Base-by-base conservation (phyloP, 148 eudicot species). In the Hydrangea macrophylla region DNA sequence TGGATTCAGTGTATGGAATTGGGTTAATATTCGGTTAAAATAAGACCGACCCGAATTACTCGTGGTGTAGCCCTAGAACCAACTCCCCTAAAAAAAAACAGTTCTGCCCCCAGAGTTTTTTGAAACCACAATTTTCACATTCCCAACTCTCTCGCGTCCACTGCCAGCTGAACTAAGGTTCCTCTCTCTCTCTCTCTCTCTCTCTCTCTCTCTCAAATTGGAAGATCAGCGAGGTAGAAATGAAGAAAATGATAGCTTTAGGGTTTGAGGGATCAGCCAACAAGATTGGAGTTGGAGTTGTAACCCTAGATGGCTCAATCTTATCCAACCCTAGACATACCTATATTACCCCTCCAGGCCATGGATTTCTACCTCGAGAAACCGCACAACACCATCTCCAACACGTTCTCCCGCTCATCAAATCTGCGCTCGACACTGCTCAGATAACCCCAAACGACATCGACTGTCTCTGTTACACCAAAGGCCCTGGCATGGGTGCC, bases 401-500 rank as follows among this genome's bases (percentile, higher is more conserved):
- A 39, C 96, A 92, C 25, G 75, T 92, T 53, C 77, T 92, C 11
- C 93, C 98, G 0, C 79, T 92, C 8, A 75, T 92, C 60, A 87
- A 85, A 71, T 75, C 87, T 4, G 96, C 98, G 15, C 74, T 92
- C 2, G 26, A 82, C 53, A 75, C 65, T 12, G 89, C 98, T n/a
- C 71, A 85, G 17, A 69, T 92, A 50, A 82, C 92, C 24, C 81
- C 86, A 5, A 58, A 75, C 11, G 93, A 87, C 5, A 80, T 92
- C 51, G 96, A 92, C 25, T 92, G 98, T 66, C 78, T 92, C n/a
- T 92, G 98, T 76, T 92, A 92, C 76, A 92, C 98, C 18, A 92
- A 85, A 80, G 98, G 98, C 15, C 98, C 98, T 8, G 98, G 98
- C 9, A 92, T 92, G 98, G 97, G 98, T 33, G 98, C 83, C 11